Conservation (phyloP, 352 stramenopile genomes). For the Phytophthora pini region DNA sequence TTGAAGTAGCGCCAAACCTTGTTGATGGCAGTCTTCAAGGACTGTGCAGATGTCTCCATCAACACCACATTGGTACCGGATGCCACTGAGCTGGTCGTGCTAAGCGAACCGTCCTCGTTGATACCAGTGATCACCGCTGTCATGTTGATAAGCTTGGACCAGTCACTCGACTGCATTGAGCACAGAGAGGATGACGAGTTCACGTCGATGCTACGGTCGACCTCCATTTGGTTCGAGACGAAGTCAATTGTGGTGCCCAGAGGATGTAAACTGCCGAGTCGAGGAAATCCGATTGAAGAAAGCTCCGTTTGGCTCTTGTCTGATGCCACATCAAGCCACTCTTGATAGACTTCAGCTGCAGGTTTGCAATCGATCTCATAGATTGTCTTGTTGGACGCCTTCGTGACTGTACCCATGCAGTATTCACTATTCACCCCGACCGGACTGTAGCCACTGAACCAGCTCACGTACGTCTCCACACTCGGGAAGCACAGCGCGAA, state of each 20-base stretch:
- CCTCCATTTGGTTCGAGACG: slow-evolving; percentile 73
- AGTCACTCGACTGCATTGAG: slow-evolving; percentile 84
- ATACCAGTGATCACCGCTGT: slow-evolving; percentile 87
- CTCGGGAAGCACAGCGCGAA: slow-evolving; percentile 87
- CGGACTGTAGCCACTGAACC: slow-evolving; percentile 89
- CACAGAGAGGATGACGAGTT: slow-evolving; percentile 69
- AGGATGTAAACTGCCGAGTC: slow-evolving; percentile 83
- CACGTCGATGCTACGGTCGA: slow-evolving; percentile 56
- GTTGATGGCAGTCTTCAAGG: slow-evolving; percentile 86
- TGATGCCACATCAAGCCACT: slow-evolving; percentile 85
- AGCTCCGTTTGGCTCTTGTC: slow-evolving; percentile 78
- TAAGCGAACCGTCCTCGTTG: slow-evolving; percentile 84
- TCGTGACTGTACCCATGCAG: slow-evolving; percentile 89
- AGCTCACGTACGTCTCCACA: slow-evolving; percentile 87
- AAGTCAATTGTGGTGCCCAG: slow-evolving; percentile 86
- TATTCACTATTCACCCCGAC: slow-evolving; percentile 77
- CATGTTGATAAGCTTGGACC: slow-evolving; percentile 86
- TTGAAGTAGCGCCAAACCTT: slow-evolving; percentile 43
- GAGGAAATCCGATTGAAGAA: slow-evolving; percentile 80
- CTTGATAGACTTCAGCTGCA: slow-evolving; percentile 82
- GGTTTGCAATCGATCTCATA: slow-evolving; percentile 89
- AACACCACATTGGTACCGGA: slow-evolving; percentile 83
- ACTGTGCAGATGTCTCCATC: slow-evolving; percentile 87
- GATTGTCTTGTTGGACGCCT: slow-evolving; percentile 85
- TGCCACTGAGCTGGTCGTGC: slow-evolving; percentile 79